Evolutionary conservation across 1,284 basidiomycete species (phyloP).

Genomic region (Vanrija sp.): DNA sequence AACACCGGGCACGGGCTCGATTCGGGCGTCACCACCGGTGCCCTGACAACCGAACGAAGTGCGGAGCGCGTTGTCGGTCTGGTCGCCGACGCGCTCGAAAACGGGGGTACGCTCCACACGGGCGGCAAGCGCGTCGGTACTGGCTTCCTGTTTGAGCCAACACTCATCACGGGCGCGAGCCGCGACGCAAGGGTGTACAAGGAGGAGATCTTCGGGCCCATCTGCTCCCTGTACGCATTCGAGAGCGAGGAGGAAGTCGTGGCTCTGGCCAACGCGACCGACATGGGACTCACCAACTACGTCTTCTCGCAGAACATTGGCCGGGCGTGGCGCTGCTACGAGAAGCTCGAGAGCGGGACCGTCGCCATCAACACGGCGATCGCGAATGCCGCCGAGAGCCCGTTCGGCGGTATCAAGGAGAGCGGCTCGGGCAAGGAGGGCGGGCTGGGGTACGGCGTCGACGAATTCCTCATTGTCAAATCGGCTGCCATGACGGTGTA

Average conservation of each 20-base stretch:
- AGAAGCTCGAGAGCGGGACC: conserved; percentile 90
- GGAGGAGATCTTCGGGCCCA: conserved; percentile 83
- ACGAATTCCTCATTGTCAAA: conserved; percentile 19
- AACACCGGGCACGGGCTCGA: conserved; percentile 84
- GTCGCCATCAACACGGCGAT: conserved; percentile 66
- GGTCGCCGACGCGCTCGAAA: conserved; percentile 71
- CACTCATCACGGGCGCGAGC: conserved; percentile 78
- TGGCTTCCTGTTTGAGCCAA: conserved; percentile 71
- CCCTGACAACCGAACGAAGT: conserved; percentile 77
- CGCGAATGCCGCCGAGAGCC: conserved; percentile 71
- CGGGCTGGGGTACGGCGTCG: conserved; percentile 16
- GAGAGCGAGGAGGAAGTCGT: conserved; percentile 88
- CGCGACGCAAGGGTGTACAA: conserved; percentile 57
- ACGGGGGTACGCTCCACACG: conserved; percentile 77
- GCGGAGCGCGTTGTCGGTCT: conserved; percentile 76
- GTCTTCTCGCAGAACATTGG: conserved; percentile 83
- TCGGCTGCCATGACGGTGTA: conserved; percentile 10
- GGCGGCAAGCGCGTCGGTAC: conserved; percentile 63
- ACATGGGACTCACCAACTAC: conserved; percentile 84
- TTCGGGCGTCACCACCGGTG: conserved; percentile 68
- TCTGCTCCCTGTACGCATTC: conserved; percentile 60
- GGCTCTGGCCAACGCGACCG: conserved; percentile 70
- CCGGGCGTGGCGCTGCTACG: conserved; percentile 87
- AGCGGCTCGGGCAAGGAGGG: conserved; percentile 26
- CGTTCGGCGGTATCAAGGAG: conserved; percentile 70